Percentiles rank a stretch among this genome's conserved stretches.
These are phyloP conservation scores for Geotrichum fermentans DNA, from an alignment of 1,139 yeast genomes.

Conservation along the genomic window DNA sequence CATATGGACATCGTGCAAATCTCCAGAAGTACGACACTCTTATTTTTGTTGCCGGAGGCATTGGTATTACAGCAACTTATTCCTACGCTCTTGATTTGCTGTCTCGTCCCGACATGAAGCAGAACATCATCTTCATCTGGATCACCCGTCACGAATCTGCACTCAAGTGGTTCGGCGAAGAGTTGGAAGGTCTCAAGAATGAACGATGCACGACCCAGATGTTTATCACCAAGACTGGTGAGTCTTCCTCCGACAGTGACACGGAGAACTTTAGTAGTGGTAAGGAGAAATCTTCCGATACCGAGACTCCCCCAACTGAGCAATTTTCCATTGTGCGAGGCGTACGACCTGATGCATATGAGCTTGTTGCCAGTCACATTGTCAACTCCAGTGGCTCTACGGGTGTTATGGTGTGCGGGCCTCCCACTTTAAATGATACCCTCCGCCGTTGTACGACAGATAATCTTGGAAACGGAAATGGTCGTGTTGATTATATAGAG, in stretches of 20 bases:
- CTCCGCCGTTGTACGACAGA: slow-evolving; percentile 35
- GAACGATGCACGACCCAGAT: slow-evolving; percentile 39
- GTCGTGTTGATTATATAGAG: slow-evolving; percentile 36
- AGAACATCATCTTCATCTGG: slow-evolving; percentile 48
- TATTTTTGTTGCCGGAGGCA: slow-evolving; percentile 58
- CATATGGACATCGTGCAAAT: slow-evolving; percentile 50
- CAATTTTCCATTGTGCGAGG: slow-evolving; percentile 7
- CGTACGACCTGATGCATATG: slow-evolving; percentile 39
- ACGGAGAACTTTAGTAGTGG: neutral
- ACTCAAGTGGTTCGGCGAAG: slow-evolving; percentile 49
- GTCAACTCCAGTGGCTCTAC: slow-evolving; percentile 34
- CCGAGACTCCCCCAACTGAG: slow-evolving; percentile 3
- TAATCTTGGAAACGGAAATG: slow-evolving; percentile 26
- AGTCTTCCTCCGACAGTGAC: neutral
- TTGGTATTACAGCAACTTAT: slow-evolving; percentile 55
- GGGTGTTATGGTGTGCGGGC: slow-evolving; percentile 40
- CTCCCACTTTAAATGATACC: slow-evolving; percentile 39
- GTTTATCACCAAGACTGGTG: slow-evolving; percentile 34
- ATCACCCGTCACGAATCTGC: slow-evolving; percentile 43
- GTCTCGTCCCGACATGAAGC: slow-evolving; percentile 19
- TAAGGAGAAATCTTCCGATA: slow-evolving; percentile 1
- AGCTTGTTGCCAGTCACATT: slow-evolving; percentile 32
- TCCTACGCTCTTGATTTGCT: slow-evolving; percentile 24
- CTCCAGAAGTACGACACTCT: slow-evolving; percentile 47
- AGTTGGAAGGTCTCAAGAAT: slow-evolving; percentile 39